Base-by-base conservation (phyloP, 805 yeast species). In the Dipodascus albidus region DNA sequence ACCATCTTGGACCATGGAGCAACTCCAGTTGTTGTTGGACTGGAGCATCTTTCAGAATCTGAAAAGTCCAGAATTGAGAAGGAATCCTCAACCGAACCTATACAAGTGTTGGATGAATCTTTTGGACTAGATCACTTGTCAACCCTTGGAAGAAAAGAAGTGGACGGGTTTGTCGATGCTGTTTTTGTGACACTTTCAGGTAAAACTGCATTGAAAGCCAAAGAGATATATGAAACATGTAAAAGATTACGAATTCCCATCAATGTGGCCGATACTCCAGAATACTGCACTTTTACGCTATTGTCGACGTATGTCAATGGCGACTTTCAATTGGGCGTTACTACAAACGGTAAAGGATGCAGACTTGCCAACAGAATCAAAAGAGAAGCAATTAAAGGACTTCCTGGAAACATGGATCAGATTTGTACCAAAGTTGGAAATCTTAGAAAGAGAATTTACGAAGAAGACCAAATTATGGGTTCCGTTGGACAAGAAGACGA, bases 311-410 rank as follows among this genome's bases (percentile, higher is more conserved):
- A 78, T 62, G 70, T 73, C 1, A 81, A 82, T 54, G 93, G 95
- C 3, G 80, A 78, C 51, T 80, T 90, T 67, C 91, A 86, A 65
- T 59, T 90, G 52, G 95, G 96, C 0, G 79, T 90, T 8, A 81
- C 91, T 2, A 90, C 97, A 0, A 78, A 82, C 23, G 95, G 96
- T 0, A 85, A 85, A 68, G 96, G 97, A 2, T 90, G 97, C 70
- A 79, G 87, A 51, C 71, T 90, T 51, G 95, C 96, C 1, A 78
- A 82, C 53, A 74, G 96, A 60, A 76, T 90, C 60, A 85, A 82
- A 60, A 72, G 97, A 57, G 95, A 86, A 56, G 68, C 87, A 47
- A 79, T 80, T 0, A 72, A 78, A 27, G 67, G 75, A 3, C 70
- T 90, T 49, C 96, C 97, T 0, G 59, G 71, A 2, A 79, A 88